Evolutionary conservation across 768 basidiomycete genomes (phyloP).

Genomic region (Termitomyces sp.): DNA sequence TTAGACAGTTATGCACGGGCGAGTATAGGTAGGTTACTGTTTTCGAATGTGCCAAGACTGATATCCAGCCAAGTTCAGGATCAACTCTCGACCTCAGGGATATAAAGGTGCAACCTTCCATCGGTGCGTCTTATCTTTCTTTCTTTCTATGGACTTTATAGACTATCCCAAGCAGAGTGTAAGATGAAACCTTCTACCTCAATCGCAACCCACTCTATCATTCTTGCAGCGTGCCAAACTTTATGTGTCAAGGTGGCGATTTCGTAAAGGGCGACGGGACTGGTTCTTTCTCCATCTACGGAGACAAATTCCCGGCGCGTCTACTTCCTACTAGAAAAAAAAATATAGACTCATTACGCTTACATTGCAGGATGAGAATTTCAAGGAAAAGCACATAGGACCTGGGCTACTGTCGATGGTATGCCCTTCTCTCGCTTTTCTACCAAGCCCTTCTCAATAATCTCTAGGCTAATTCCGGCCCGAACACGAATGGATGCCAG

Average conservation of each 20-base stretch:
- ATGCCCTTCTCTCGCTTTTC: conserved; percentile 8
- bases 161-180: conserved; percentile 53
- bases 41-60: conserved; percentile 5
- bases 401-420: conserved; percentile 93
- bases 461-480: conserved; percentile 88
- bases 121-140: conserved; percentile 44
- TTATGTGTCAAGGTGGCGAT: conserved; percentile 99
- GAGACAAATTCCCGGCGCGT: conserved; percentile 84
- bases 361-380: conserved; percentile 80
- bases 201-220: too few relatives aligned
- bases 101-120: conserved; percentile 92
- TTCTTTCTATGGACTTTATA: not conserved
- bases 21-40: conserved; percentile 69
- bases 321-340: not conserved
- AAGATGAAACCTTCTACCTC: conserved; percentile 15
- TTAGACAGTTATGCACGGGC: conserved; percentile 96
- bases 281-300: conserved; percentile 95
- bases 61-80: conserved; percentile 32
- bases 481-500: conserved; percentile 93
- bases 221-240: conserved; percentile 66
- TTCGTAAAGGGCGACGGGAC: conserved; percentile 95
- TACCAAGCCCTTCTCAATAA: not conserved
- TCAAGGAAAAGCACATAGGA: conserved; percentile 79
- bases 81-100: conserved; percentile 82
- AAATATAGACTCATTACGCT: not conserved